Percentiles rank a stretch among this genome's conserved stretches.
Conservation (phyloP, 1,284 basidiomycete species). For the Cryptococcus sp. region DNA sequence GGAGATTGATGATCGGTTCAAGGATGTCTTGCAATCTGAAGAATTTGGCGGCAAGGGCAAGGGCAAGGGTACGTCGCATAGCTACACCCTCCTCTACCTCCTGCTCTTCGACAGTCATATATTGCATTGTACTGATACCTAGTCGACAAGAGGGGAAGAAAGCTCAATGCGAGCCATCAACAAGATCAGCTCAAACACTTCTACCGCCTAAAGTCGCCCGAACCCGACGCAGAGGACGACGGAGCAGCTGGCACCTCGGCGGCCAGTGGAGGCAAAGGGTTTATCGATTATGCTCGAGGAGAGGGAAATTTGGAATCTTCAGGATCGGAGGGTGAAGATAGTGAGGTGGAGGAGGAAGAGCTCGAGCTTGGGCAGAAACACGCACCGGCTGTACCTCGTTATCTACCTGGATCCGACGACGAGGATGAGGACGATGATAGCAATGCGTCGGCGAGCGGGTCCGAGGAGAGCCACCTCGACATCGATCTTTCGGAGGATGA, state of each 20-base stretch:
- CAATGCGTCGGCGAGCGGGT: slow-evolving; percentile 38
- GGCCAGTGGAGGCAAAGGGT: slow-evolving; percentile 12
- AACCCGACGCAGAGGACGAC: slow-evolving; percentile 46
- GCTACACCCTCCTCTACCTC: too few species aligned
- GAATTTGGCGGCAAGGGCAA: slow-evolving; percentile 46
- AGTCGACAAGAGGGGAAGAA: slow-evolving; percentile 89
- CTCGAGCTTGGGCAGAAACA: slow-evolving; percentile 50
- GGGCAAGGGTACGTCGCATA: slow-evolving; percentile 26
- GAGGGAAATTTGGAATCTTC: slow-evolving; percentile 82
- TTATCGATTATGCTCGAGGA: slow-evolving; percentile 82
- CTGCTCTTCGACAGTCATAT: too few species aligned
- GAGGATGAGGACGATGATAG: slow-evolving; percentile 44
- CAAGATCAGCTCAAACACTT: slow-evolving; percentile 73
- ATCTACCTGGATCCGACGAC: slow-evolving; percentile 50
- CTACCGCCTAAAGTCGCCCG: slow-evolving; percentile 59
- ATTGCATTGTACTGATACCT: slow-evolving; percentile 27
- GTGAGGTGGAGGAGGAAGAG: slow-evolving; percentile 44
- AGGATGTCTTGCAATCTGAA: slow-evolving; percentile 60
- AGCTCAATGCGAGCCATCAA: slow-evolving; percentile 62
- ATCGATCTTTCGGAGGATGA: slow-evolving; percentile 61
- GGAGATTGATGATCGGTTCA: slow-evolving; percentile 91
- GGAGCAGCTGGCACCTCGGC: slow-evolving; percentile 26
- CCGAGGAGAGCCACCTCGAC: slow-evolving; percentile 46
- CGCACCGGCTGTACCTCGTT: slow-evolving; percentile 2
- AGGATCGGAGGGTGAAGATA: slow-evolving; percentile 57